phyloP scores from a whole-genome alignment of 139 green algal species.

The Chlorella sp. region DNA sequence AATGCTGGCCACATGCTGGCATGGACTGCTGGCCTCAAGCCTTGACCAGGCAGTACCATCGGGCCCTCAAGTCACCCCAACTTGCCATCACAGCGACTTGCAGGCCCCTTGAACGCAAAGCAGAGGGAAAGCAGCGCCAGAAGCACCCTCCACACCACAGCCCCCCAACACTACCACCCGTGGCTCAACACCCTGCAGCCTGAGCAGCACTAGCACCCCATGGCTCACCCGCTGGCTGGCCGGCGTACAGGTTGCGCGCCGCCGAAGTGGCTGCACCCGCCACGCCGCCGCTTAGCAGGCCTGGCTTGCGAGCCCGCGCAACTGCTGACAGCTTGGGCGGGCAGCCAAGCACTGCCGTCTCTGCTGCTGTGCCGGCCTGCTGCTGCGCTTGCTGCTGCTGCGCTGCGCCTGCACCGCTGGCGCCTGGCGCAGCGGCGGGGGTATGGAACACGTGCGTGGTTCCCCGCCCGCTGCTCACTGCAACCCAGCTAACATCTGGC shows the following conservation, averaged over 20 bases:
- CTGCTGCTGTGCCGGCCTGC: neutral
- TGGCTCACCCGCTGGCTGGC: conserved; percentile 35
- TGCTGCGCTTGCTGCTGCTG: neutral
- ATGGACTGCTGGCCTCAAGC: no score
- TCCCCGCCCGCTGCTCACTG: conserved; percentile 52
- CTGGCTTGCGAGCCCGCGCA: conserved; percentile 7
- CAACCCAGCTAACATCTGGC: conserved; percentile 56
- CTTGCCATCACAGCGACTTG: no score
- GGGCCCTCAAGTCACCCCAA: no score
- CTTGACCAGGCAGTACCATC: no score
- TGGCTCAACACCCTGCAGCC: no score
- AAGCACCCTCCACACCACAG: no score
- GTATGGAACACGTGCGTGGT: conserved; percentile 69
- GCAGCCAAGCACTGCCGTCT: conserved; percentile 19
- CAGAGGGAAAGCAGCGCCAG: no score
- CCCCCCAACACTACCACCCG: no score
- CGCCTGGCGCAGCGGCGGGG: conserved; percentile 24
- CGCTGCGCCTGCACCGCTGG: neutral
- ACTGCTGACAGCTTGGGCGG: conserved; percentile 9
- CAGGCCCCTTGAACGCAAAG: no score
- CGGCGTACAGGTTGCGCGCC: conserved; percentile 43
- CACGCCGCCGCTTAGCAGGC: conserved; percentile 41
- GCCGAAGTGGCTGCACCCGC: conserved; percentile 47
- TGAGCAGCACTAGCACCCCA: neutral
- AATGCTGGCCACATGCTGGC: no score